Conservation (phyloP, 2,329 filamentous ascomycete genomes). For the Colletotrichum cereale region DNA sequence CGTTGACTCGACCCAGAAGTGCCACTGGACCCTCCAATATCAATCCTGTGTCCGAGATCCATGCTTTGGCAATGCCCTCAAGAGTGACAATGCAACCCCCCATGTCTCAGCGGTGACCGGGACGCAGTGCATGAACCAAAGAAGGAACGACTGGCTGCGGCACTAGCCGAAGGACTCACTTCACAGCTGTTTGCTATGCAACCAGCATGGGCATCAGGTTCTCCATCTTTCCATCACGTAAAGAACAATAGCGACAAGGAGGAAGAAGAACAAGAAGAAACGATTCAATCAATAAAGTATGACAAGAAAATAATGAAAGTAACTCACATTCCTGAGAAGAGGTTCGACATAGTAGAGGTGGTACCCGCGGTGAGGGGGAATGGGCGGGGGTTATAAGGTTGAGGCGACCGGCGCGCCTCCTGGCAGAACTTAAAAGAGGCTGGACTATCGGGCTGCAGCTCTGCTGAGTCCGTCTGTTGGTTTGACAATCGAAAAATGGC, state of each 20-base stretch:
- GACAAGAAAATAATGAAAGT: conserved; percentile 38
- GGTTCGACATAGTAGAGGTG: conserved; percentile 65
- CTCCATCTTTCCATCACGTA: conserved; percentile 5
- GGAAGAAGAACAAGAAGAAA: neutral
- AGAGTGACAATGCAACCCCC: conserved; percentile 33
- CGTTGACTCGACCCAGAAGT: neutral
- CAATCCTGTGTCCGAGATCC: neutral
- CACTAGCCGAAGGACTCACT: conserved; percentile 37
- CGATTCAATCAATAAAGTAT: conserved; percentile 25
- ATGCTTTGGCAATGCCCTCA: conserved; percentile 17
- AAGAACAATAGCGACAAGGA: neutral
- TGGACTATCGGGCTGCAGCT: conserved; percentile 30
- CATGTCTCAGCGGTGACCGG: conserved; percentile 33
- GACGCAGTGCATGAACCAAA: conserved; percentile 32
- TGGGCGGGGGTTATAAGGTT: conserved; percentile 41
- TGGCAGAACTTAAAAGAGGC: conserved; percentile 30
- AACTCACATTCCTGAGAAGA: conserved; percentile 74
- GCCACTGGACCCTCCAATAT: neutral
- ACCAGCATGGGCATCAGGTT: conserved; percentile 5
- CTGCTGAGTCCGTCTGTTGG: conserved; percentile 31
- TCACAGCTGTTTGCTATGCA: conserved; percentile 39
- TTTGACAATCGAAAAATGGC: conserved; percentile 36
- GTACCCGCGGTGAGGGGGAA: conserved; percentile 40
- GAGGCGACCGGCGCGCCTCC: conserved; percentile 28
- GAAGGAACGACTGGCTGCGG: conserved; percentile 29